Conservation (phyloP, 2,329 filamentous ascomycete genomes). For the Colletotrichum agaves region DNA sequence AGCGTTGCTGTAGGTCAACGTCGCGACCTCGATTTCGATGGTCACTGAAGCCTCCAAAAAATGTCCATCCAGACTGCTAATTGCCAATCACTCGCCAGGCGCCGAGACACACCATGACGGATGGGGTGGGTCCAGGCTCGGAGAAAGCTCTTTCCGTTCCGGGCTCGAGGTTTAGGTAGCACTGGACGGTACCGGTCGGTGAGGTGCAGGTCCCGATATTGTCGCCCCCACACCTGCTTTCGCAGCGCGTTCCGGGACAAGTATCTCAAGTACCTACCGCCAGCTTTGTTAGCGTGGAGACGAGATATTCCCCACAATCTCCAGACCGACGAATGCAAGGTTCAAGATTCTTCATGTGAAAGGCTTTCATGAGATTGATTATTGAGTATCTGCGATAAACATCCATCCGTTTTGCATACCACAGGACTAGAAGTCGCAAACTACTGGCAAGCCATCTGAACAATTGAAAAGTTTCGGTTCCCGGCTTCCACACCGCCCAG, state of each 20-base stretch:
- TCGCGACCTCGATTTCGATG: conserved; percentile 9
- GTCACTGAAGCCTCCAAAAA: conserved; percentile 28
- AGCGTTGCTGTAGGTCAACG: background rate
- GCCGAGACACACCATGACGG: conserved; percentile 20
- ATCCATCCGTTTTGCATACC: too few relatives aligned
- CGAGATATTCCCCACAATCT: background rate
- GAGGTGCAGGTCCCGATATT: too few relatives aligned
- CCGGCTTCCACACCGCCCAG: too few relatives aligned
- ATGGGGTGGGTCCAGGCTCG: background rate
- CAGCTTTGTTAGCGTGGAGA: background rate
- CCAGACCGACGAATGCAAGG: background rate
- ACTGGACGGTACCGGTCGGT: too few relatives aligned
- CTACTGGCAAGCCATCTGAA: too few relatives aligned
- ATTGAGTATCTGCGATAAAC: too few relatives aligned
- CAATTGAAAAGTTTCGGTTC: too few relatives aligned
- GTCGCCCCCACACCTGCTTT: too few relatives aligned
- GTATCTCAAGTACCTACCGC: background rate
- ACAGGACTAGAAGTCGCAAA: too few relatives aligned
- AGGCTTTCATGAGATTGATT: too few relatives aligned
- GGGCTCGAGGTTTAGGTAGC: background rate
- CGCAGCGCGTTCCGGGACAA: too few relatives aligned
- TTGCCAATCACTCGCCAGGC: background rate
- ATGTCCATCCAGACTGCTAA: conserved; percentile 4
- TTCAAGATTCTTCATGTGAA: conserved; percentile 4
- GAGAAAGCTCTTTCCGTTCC: conserved; percentile 20